Base-by-base conservation (phyloP, 2,329 filamentous ascomycete species). In the Ophiostoma montium region DNA sequence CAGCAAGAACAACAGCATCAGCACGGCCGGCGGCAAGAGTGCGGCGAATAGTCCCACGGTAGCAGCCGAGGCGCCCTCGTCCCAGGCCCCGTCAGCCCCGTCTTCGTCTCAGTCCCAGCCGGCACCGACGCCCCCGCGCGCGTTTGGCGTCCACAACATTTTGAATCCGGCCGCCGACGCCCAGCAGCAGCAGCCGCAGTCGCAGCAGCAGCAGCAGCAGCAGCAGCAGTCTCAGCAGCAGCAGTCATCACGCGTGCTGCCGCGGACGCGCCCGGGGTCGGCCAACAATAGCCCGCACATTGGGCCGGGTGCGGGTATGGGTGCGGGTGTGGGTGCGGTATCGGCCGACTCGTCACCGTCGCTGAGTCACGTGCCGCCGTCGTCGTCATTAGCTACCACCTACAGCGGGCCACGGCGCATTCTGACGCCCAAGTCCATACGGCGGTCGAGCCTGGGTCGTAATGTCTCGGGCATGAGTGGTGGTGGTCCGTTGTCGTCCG, bases 401-500 rank as follows among this genome's bases (percentile, higher is more conserved):
- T 42, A 42, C 16, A 15, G 15, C 15, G 43, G 18, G 2, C 30
- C 43, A 4, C 47, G 55, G 54, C 70, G 71, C 32, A 70, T 76
- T n/a, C 58, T 79, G 52, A 78, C 74, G 11, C 75, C 78, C 1
- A 69, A 71, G 54, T 80, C 78, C 10, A 76, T 77, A 36, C 71
- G 76, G 53, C 67, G 72, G 23, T 65, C 70, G 16, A 78, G 73
- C 56, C 57, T 74, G 12, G 68, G 68, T 31, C 44, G 53, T 8
- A 19, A 19, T n/a, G 6, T 43, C 1, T 49, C 52, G 27, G 21
- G 31, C 16, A 46, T 33, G 38, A 30, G 23, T 9, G 33, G 15
- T 12, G 33, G 23, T 9, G 33, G 15, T 12, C 33, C 46, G 16
- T 15, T 27, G n/a, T 27, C 23, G 23, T 27, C 23, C 6, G 45